phyloP scores from a whole-genome alignment of 768 basidiomycete species.

The Ephemerocybe angulata region DNA sequence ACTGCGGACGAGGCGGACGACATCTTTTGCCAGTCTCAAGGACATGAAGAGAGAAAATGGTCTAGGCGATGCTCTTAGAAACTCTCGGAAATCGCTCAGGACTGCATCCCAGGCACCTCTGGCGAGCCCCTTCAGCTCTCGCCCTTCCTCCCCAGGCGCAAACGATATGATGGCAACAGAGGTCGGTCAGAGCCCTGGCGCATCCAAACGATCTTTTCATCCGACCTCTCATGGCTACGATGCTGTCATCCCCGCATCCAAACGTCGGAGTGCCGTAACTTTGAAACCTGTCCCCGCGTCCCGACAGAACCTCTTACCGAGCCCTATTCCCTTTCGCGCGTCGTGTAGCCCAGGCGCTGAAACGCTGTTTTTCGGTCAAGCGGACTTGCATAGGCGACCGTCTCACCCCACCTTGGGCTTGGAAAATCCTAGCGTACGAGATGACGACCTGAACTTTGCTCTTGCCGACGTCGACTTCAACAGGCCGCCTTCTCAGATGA shows the following conservation, averaged over 20 bases:
- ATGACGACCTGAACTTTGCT: constrained; percentile 12
- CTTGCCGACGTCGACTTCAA: constrained; percentile 36
- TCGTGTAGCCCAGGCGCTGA: background rate
- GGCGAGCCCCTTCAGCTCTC: constrained; percentile 1
- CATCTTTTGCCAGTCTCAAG: constrained; percentile 1
- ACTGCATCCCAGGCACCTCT: background rate
- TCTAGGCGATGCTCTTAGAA: too few relatives aligned
- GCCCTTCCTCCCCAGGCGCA: background rate
- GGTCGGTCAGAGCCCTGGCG: background rate
- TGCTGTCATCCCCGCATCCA: too few relatives aligned
- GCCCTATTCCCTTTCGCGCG: background rate
- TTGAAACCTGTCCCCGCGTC: too few relatives aligned
- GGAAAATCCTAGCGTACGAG: background rate
- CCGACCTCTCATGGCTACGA: background rate
- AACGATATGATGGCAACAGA: background rate
- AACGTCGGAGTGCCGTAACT: too few relatives aligned
- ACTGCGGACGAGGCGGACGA: background rate
- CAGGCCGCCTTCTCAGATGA: constrained; percentile 38
- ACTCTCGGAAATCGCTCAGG: background rate
- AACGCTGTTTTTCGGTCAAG: background rate
- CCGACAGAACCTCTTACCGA: background rate
- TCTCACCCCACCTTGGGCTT: constrained; percentile 5
- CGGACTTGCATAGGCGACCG: background rate
- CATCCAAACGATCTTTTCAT: background rate
- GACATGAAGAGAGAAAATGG: background rate